Percentiles rank a stretch among this genome's conserved stretches.
Conservation (phyloP, 352 stramenopile genomes). For the Pythium phragmitis region DNA sequence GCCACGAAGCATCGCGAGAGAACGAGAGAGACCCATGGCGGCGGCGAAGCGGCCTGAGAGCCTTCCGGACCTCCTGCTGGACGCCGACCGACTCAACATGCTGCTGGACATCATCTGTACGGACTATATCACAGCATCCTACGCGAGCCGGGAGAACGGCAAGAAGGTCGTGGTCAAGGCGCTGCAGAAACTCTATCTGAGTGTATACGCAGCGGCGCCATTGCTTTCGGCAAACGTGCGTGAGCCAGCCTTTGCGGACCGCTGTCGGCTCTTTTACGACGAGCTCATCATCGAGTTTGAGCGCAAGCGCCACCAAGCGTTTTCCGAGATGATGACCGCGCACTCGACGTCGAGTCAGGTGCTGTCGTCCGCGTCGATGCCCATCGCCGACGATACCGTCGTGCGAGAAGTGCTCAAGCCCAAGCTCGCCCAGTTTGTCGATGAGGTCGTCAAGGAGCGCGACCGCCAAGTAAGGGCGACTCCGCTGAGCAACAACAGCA, state of each 20-base stretch:
- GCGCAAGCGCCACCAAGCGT: constrained; percentile 24
- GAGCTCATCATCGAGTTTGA: constrained; percentile 57
- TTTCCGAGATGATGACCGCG: constrained; percentile 15
- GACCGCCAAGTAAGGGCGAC: constrained; percentile 35
- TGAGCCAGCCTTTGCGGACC: constrained; percentile 50
- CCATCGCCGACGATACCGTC: constrained; percentile 50
- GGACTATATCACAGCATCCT: constrained; percentile 85
- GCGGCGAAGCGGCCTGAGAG: constrained; percentile 17
- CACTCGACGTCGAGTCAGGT: constrained; percentile 5
- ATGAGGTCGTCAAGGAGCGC: constrained; percentile 71
- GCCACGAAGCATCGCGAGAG: constrained; percentile 10
- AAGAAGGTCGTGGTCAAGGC: constrained; percentile 76
- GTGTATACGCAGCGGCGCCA: constrained; percentile 45
- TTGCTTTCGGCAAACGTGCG: constrained; percentile 30
- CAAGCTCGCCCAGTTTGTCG: constrained; percentile 67
- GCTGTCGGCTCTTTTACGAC: constrained; percentile 54
- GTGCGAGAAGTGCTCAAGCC: constrained; percentile 76
- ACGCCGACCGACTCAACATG: constrained; percentile 80
- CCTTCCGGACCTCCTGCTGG: constrained; percentile 64
- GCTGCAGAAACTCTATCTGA: constrained; percentile 80
- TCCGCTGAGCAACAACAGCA: not conserved
- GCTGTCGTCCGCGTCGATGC: constrained; percentile 28
- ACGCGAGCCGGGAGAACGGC: constrained; percentile 82
- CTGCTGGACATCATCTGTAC: constrained; percentile 83
- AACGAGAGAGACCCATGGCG: constrained; percentile 5